These are phyloP conservation scores for Vitis amurensis DNA, from an alignment of 164 flowering plant genomes.

Conservation along the genomic window DNA sequence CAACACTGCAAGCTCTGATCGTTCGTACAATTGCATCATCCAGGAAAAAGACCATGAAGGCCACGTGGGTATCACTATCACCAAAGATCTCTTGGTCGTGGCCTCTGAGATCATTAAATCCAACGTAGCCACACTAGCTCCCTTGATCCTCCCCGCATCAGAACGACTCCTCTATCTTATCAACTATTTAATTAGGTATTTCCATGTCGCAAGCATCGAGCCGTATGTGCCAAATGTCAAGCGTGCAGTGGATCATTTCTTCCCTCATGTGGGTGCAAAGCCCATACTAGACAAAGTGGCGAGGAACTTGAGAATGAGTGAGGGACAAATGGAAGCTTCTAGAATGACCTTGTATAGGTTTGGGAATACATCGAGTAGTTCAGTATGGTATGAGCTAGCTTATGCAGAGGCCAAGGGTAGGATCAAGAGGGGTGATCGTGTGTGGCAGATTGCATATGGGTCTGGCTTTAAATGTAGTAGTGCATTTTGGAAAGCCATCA, in stretches of 20 bases:
- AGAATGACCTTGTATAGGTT: constrained; percentile 1
- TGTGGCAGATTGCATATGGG: constrained; percentile 6
- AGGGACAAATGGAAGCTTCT: constrained; percentile 5
- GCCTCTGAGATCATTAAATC: constrained; percentile 27
- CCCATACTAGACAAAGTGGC: not conserved
- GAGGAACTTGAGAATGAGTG: not conserved
- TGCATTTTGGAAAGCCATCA: constrained; percentile 1
- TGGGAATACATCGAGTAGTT: constrained; percentile 2
- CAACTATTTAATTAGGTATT: constrained; percentile 1
- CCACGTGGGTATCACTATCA: constrained; percentile 24
- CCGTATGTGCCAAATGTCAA: not conserved
- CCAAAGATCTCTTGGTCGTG: constrained; percentile 32
- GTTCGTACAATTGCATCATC: constrained; percentile 31
- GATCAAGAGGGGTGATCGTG: not conserved
- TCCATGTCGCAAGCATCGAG: not conserved
- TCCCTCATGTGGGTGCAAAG: not conserved
- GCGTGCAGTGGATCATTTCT: constrained; percentile 1
- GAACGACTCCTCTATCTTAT: constrained; percentile 23
- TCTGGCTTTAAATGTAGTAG: constrained; percentile 4
- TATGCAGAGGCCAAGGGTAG: not conserved
- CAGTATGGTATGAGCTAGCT: constrained; percentile 3
- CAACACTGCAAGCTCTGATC: constrained; percentile 27
- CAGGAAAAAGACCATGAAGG: constrained; percentile 36
- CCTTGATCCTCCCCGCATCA: constrained; percentile 30
- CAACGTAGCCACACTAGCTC: constrained; percentile 20